Percentiles rank a stretch among this genome's conserved stretches.
Evolutionary conservation across 1,284 basidiomycete species (phyloP).

Genomic region (Sanghuangporus sanghuang): DNA sequence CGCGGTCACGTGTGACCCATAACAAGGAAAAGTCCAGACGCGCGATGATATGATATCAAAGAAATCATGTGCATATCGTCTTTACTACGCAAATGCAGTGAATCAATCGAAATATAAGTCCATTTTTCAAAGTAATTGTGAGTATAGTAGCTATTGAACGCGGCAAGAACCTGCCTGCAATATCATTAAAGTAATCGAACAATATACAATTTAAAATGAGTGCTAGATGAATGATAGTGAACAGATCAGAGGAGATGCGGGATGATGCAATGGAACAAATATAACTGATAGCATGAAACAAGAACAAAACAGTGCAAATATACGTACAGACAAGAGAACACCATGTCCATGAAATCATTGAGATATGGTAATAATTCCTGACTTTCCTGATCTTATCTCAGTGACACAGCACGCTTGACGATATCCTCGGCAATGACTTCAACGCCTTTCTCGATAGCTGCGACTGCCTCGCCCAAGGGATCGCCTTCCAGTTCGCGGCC

Average conservation of each 20-base stretch:
- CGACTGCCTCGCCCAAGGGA: slow-evolving; percentile 9
- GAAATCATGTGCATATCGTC: no score
- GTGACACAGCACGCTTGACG: slow-evolving; percentile 5
- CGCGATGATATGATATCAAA: no score
- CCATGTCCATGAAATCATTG: background rate
- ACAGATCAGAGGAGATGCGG: background rate
- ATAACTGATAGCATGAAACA: background rate
- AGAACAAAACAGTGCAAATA: background rate
- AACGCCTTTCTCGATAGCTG: slow-evolving; percentile 6
- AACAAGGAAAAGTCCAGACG: no score
- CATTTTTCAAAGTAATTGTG: no score
- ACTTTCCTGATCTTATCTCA: background rate
- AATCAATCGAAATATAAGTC: no score
- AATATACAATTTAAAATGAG: background rate
- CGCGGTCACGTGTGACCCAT: no score
- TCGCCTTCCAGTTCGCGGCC: slow-evolving; percentile 1
- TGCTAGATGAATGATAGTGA: no score
- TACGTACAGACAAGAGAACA: background rate
- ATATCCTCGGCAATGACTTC: slow-evolving; percentile 6
- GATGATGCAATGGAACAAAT: background rate
- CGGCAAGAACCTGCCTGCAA: no score
- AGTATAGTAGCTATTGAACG: no score
- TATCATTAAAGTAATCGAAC: background rate
- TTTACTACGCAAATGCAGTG: no score
- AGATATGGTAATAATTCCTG: background rate